Percentiles rank a stretch among this genome's conserved stretches.
phyloP scores from a whole-genome alignment of 1,139 yeast species.

The Hemisphaericaspora subhashii region DNA sequence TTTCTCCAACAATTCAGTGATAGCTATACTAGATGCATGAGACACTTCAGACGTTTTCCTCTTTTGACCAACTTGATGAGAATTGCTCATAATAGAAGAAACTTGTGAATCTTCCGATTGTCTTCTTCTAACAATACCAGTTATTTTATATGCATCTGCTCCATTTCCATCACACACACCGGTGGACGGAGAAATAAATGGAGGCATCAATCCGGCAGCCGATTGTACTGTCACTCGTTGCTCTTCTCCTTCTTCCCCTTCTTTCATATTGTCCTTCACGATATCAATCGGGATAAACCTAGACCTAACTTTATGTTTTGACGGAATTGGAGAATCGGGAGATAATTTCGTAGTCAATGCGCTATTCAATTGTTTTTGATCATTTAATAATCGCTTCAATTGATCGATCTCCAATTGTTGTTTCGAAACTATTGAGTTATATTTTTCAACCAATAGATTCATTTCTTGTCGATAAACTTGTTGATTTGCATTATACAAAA shows the following conservation, averaged over 20 bases:
- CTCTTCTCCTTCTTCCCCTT: too few species aligned
- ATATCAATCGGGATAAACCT: slow-evolving; percentile 24
- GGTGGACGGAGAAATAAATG: not conserved
- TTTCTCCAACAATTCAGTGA: not conserved
- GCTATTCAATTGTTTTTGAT: slow-evolving; percentile 23
- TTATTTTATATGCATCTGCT: not conserved
- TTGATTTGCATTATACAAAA: slow-evolving; percentile 1
- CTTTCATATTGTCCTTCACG: slow-evolving; percentile 3
- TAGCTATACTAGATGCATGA: not conserved
- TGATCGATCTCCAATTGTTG: slow-evolving; percentile 32
- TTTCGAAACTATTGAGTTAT: slow-evolving; percentile 23
- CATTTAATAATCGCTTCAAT: slow-evolving; percentile 24
- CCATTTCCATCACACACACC: not conserved
- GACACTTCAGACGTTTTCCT: not conserved
- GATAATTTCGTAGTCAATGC: slow-evolving; percentile 14
- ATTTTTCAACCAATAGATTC: slow-evolving; percentile 26
- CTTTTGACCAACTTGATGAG: slow-evolving; percentile 1
- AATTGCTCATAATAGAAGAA: slow-evolving; percentile 5
- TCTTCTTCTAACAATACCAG: not conserved
- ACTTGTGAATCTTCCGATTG: slow-evolving; percentile 1
- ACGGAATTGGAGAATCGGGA: not conserved
- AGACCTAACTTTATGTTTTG: slow-evolving; percentile 14
- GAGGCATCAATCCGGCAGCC: not conserved
- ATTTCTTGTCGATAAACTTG: slow-evolving; percentile 25
- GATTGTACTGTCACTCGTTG: too few species aligned